Conservation (phyloP, 306 rosid species). For the Ochetophila trinervis region DNA sequence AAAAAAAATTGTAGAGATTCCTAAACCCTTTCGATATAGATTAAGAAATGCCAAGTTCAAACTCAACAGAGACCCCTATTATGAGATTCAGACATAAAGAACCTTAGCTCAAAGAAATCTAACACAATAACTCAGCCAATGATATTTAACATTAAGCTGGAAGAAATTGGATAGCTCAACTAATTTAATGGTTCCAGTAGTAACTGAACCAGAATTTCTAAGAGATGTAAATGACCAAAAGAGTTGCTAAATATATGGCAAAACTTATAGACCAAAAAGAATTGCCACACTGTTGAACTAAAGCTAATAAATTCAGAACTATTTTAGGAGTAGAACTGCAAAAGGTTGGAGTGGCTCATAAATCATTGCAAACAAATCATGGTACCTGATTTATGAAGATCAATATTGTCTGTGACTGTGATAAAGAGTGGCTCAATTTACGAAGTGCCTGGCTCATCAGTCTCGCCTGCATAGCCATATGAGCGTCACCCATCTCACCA, state of each 20-base stretch:
- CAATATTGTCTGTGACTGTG: conserved; percentile 66
- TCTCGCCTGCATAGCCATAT: conserved; percentile 96
- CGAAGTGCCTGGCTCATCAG: conserved; percentile 97
- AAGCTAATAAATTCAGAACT: neutral
- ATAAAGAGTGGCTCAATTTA: conserved; percentile 81
- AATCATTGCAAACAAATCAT: conserved; percentile 1
- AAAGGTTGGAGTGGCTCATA: neutral
- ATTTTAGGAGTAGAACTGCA: neutral
- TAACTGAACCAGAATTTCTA: neutral
- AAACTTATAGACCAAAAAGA: neutral
- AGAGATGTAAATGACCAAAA: neutral
- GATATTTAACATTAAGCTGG: neutral
- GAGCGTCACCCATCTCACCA: conserved; percentile 95
- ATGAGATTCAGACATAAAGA: neutral
- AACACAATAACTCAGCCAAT: neutral
- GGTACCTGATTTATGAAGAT: conserved; percentile 89
- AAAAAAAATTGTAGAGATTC: neutral
- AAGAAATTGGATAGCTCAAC: neutral
- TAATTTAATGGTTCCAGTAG: too few relatives aligned
- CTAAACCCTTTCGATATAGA: neutral
- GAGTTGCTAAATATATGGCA: neutral
- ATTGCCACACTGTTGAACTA: neutral
- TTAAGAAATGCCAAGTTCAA: neutral
- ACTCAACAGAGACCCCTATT: neutral
- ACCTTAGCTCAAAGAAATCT: neutral